Evolutionary conservation across 495 filamentous ascomycete species (phyloP), one percentile per base, ranked within the genome.

Genomic region (Umbilicaria muhlenbergii): DNA sequence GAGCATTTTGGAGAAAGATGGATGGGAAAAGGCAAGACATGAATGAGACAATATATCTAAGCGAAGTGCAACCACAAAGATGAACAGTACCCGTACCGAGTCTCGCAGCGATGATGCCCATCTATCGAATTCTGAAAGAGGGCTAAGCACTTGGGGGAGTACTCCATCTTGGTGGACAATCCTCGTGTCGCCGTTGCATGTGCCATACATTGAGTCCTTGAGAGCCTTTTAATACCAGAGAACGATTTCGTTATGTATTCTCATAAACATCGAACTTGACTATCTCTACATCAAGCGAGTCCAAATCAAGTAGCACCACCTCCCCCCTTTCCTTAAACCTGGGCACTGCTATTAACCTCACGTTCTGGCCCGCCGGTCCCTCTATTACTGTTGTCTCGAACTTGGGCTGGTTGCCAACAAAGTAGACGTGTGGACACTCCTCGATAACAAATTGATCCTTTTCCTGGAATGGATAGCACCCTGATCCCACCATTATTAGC

Each of bases 381-480:
- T 77, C 66, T 41, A 95, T 81, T 0, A 83, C 58, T 11, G 69
- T 70, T 6, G 81, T 93, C 46, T 80, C 83, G 58, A 91, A 95
- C 42, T 69, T 66, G 11, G 83, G 80, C 56, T 95, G 89, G 51
- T 83, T 88, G 14, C 91, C 91, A 3, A 83, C 77, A 55, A 96
- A 85, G 62, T 83, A 95, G 36, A 96, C 68, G 48, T 95, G 87
- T 2, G 91, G 91, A 46, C 86, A 94, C 34, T 81, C 65, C 42
- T 80, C 72, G 16, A 85, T 62, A 35, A 96, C 77, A 55, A 94
- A 93, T 4, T 81, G 87, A 54, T 99, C 91, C 38, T 82, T 72
- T 33, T 83, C 77, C 64, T 94, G 84, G 63, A 92, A 96, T 8
- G 91, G 91, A 58, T 95, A 96, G 43, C 81, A 82, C 89, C 87